These are phyloP conservation scores for Leucocoprinus leucothites DNA, from an alignment of 768 basidiomycete genomes.

Conservation along the genomic window DNA sequence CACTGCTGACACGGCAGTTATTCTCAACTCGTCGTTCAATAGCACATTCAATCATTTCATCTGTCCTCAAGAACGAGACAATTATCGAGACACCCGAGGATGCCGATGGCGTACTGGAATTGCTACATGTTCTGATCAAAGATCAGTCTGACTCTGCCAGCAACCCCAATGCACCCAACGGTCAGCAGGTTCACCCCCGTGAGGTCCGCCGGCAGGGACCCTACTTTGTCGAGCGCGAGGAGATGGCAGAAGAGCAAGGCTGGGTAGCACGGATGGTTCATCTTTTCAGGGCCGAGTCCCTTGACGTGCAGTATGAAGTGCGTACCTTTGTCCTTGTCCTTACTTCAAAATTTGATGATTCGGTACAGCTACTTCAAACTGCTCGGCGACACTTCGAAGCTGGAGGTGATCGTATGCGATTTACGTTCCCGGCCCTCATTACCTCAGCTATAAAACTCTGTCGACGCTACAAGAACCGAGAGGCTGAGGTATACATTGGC, in stretches of 20 bases:
- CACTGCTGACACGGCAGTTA: slow-evolving; percentile 80
- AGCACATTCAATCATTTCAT: slow-evolving; percentile 91
- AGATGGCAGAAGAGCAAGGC: slow-evolving; percentile 97
- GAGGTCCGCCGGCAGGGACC: slow-evolving; percentile 56
- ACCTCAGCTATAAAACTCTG: slow-evolving; percentile 92
- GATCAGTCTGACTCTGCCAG: slow-evolving; percentile 64
- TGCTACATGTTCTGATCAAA: slow-evolving; percentile 89
- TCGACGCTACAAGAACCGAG: slow-evolving; percentile 82
- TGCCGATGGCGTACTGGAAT: slow-evolving; percentile 87
- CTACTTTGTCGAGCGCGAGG: slow-evolving; percentile 72
- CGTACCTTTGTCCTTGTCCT: slow-evolving; percentile 18
- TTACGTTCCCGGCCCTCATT: slow-evolving; percentile 95
- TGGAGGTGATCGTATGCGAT: slow-evolving; percentile 93
- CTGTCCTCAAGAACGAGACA: slow-evolving; percentile 95
- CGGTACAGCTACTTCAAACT: slow-evolving; percentile 80
- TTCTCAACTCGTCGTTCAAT: slow-evolving; percentile 90
- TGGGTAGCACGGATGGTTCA: slow-evolving; percentile 99
- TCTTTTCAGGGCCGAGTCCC: slow-evolving; percentile 83
- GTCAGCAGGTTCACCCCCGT: slow-evolving; percentile 32
- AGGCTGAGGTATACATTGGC: slow-evolving; percentile 51
- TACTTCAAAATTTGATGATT: not conserved
- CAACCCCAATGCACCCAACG: slow-evolving; percentile 24
- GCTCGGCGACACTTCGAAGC: slow-evolving; percentile 87
- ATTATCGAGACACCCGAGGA: slow-evolving; percentile 92
- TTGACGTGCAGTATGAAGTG: slow-evolving; percentile 90